Base-by-base conservation (phyloP, 495 filamentous ascomycete genomes). In the Schizothecium vesticola region DNA sequence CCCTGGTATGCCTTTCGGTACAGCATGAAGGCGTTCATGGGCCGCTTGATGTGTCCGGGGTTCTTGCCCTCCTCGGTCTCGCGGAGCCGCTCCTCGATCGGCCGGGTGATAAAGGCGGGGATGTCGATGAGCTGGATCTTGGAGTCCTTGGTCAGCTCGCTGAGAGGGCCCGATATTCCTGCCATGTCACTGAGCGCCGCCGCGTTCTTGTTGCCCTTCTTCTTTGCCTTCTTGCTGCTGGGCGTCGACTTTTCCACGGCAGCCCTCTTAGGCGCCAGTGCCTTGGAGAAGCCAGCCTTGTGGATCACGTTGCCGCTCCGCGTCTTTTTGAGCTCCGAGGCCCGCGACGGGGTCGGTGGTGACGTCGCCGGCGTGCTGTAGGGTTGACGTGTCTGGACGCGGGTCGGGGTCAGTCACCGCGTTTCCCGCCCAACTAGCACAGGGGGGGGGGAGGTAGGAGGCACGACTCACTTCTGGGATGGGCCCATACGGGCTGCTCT, bases 11-110 rank as follows among this genome's bases (percentile, higher is more conserved):
- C 92, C 61, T 94, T 97, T 10, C 96, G 90, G 77, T 99, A 99
- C 26, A 99, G 85, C 92, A 99, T 98, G 84, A 98, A 99, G 1
- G 93, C 94, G 75, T 99, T 99, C 91, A 97, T 98, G 1, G 95
- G 95, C 36, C 95, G 83, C 69, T 94, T 92, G 66, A 99, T 84
- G 72, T 93, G 92, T 3, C 91, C 91, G 12, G 81, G 82, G 29
- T 91, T 89, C 73, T 89, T 87, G 68, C 88, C 85, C 70, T 84
- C 80, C 65, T 85, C 85, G 19, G 92, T 88, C 72, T 96, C 90
- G 71, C 83, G 77, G 43, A 80, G 82, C 62, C 95, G 87, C 7
- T 80, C 84, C 58, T 91, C 88, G 2, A 82, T 78, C 10, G 90
- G 81, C 59, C 95, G 84, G 72, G 90, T 87, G 24, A 97, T 94